These are phyloP conservation scores for Tricholoma furcatifolium DNA, from an alignment of 768 basidiomycete species.

Conservation along the genomic window DNA sequence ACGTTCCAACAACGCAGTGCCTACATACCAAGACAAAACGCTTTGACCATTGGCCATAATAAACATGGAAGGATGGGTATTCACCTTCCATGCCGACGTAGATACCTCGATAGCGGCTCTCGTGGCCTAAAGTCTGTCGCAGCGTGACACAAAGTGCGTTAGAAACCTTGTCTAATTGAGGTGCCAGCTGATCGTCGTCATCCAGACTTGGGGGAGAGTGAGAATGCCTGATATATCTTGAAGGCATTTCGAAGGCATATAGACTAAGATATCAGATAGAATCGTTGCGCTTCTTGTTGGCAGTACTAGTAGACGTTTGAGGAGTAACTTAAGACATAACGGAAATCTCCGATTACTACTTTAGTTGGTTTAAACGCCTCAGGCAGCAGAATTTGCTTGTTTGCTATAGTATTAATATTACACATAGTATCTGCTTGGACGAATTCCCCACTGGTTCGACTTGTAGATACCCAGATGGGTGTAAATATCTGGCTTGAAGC, in stretches of 20 bases:
- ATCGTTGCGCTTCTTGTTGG: too few relatives aligned
- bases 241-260: conserved; percentile 3
- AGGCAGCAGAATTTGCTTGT: too few relatives aligned
- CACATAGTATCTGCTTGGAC: conserved; percentile 29
- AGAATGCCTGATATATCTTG: conserved; percentile 14
- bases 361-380: too few relatives aligned
- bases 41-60: neutral
- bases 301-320: too few relatives aligned
- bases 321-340: too few relatives aligned
- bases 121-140: neutral
- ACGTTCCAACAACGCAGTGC: conserved; percentile 6
- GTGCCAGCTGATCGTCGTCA: conserved; percentile 3
- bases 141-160: neutral
- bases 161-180: conserved; percentile 8
- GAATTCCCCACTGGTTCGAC: conserved; percentile 33
- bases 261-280: too few relatives aligned
- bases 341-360: too few relatives aligned
- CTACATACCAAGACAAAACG: neutral
- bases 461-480: conserved; percentile 37
- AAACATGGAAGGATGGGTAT: neutral
- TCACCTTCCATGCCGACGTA: conserved; percentile 18
- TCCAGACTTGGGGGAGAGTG: conserved; percentile 5
- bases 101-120: conserved; percentile 3
- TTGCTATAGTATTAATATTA: neutral
- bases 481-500: conserved; percentile 40